Conservation (phyloP, 2,329 filamentous ascomycete species). For the Samsoniella hepiali region DNA sequence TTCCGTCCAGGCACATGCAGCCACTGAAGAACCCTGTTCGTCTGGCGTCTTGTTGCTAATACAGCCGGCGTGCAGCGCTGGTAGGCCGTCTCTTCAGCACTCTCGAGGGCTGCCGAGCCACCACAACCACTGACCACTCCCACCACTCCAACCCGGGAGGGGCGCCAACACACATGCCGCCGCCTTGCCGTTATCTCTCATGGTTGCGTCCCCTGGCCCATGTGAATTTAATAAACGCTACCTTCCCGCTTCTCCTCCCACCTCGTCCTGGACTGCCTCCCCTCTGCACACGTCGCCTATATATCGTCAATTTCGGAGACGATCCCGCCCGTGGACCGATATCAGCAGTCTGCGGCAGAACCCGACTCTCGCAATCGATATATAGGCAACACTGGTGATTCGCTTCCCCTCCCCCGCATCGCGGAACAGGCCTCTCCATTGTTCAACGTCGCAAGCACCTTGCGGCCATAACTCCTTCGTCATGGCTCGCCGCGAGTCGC, state of each 20-base stretch:
- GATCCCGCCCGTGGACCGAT: background rate
- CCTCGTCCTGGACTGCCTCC: background rate
- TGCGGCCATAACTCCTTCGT: constrained; percentile 25
- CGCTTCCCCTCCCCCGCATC: constrained; percentile 18
- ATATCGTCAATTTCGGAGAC: background rate
- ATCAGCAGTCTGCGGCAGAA: background rate
- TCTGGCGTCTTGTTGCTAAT: background rate
- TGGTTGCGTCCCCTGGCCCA: constrained; percentile 15
- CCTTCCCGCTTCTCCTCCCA: background rate
- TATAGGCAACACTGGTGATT: background rate
- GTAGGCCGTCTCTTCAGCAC: background rate
- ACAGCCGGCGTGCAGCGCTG: background rate
- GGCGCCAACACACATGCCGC: constrained; percentile 14
- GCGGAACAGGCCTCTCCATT: constrained; percentile 2
- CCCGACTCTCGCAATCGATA: background rate
- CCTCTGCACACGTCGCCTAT: background rate
- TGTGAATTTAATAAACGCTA: constrained; percentile 9
- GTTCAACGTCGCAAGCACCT: constrained; percentile 18
- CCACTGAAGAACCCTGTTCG: background rate
- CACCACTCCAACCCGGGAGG: constrained; percentile 6
- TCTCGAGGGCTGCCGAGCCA: background rate
- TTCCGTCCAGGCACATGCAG: background rate
- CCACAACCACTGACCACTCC: background rate
- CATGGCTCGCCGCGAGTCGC: constrained; percentile 48
- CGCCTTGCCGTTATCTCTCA: background rate